Base-by-base conservation (phyloP, 768 basidiomycete species). In the Boletus rubroflammeus region DNA sequence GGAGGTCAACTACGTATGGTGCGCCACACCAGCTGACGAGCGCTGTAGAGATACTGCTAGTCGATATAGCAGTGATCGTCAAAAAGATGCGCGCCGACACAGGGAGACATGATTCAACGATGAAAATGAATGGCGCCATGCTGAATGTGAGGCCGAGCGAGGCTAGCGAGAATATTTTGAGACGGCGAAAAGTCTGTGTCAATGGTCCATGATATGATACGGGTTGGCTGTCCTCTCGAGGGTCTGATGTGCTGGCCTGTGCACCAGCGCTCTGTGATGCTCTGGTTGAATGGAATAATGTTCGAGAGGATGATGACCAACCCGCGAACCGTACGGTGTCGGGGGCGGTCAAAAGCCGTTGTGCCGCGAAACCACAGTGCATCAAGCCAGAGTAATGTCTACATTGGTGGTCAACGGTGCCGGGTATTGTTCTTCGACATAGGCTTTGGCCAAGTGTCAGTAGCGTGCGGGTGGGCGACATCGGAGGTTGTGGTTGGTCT, bases 131-230 rank as follows among this genome's bases (percentile, higher is more conserved):
- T 1, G 93, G 93, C 2, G 88, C 76, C 61, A 94, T 75, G 5
- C 81, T 76, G 54, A 77, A 71, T 10, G 89, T 85, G 46, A 91
- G 78, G 3, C 78, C 77, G 44, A 94, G 78, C 0, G 92, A 92
- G 23, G 84, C 81, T 1, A 95, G 73, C 13, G 91, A 93, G 74
- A 94, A 92, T 9, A 90, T 70, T 68, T 94, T 93, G 52, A 93
- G 79, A 23, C 81, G 80, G 51, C 83, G 81, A 74, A 90, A 93
- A 2, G 91, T 88, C 41, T 75, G 67, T 0, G 84, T 72, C 36
- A 93, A 74, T 2, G 91, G 92, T 0, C 90, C 92, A 57, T 77
- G 70, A 64, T 93, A 93, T n/a, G 76, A 64, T 45, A 53, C 50
- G 40, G 46, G 35, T n/a, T 50, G 38, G 43, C 17, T 42, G 44